Percentiles rank a stretch among this genome's conserved stretches.
Conservation (phyloP, 1,284 basidiomycete species). For the Apiotrichum laibachii region DNA sequence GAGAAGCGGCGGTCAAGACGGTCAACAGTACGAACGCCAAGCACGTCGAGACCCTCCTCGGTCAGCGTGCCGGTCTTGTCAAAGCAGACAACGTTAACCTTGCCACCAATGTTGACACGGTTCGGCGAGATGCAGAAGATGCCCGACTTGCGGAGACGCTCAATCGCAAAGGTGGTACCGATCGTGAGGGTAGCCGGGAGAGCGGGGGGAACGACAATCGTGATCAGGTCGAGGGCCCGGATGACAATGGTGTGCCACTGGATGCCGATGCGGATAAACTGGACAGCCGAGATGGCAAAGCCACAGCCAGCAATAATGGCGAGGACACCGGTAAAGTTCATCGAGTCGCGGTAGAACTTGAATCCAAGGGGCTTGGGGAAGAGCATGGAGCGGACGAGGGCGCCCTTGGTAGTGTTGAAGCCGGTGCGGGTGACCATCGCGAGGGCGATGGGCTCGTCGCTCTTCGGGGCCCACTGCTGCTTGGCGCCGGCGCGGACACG, state of each 20-base stretch:
- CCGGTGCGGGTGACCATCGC: slow-evolving; percentile 91
- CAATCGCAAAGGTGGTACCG: slow-evolving; percentile 93
- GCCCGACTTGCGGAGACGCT: slow-evolving; percentile 78
- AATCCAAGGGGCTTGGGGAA: slow-evolving; percentile 98
- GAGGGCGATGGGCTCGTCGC: slow-evolving; percentile 65
- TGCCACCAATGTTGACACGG: slow-evolving; percentile 92
- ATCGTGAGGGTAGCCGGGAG: slow-evolving; percentile 96
- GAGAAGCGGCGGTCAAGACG: slow-evolving; percentile 73
- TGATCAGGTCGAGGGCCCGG: slow-evolving; percentile 94
- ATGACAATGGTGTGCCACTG: slow-evolving; percentile 86
- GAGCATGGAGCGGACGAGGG: slow-evolving; percentile 93
- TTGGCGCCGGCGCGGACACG: slow-evolving; percentile 70
- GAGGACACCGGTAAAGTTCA: slow-evolving; percentile 91
- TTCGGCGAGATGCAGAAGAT: slow-evolving; percentile 98
- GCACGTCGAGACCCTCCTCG: slow-evolving; percentile 95
- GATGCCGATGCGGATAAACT: slow-evolving; percentile 86
- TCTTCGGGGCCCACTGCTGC: slow-evolving; percentile 53
- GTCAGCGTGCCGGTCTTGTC: slow-evolving; percentile 99
- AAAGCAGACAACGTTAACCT: slow-evolving; percentile 97
- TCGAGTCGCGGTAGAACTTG: slow-evolving; percentile 96
- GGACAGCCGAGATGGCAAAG: slow-evolving; percentile 81
- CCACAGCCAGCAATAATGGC: slow-evolving; percentile 83
- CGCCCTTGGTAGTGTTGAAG: slow-evolving; percentile 97
- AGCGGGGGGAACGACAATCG: slow-evolving; percentile 95
- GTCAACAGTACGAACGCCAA: slow-evolving; percentile 82